These are phyloP conservation scores for Lentinula novae-zelandiae DNA, from an alignment of 1,284 basidiomycete genomes.

Conservation along the genomic window DNA sequence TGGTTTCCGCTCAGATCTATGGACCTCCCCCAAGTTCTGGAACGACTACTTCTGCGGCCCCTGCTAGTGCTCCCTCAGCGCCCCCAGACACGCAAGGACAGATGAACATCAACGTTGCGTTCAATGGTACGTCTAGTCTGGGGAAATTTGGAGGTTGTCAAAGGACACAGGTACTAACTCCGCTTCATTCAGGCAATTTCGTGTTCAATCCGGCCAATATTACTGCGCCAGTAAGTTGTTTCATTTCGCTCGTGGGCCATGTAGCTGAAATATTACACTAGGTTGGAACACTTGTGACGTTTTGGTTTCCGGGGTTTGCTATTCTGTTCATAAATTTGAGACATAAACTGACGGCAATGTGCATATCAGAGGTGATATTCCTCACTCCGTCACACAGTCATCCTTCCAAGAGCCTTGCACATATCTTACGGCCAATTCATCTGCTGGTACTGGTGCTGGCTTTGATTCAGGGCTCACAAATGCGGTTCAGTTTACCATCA, in stretches of 20 bases:
- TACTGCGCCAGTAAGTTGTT: slow-evolving; percentile 33
- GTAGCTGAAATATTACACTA: neutral
- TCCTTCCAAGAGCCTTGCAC: slow-evolving; percentile 47
- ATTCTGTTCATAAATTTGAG: neutral
- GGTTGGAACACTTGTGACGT: slow-evolving; percentile 44
- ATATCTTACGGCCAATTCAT: slow-evolving; percentile 33
- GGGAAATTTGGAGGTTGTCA: neutral
- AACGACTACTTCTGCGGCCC: slow-evolving; percentile 22
- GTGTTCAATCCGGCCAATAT: slow-evolving; percentile 43
- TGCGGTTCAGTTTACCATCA: slow-evolving; percentile 42
- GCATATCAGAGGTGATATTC: slow-evolving; percentile 16
- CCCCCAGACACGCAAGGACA: slow-evolving; percentile 37
- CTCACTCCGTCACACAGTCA: slow-evolving; percentile 55
- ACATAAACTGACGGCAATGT: slow-evolving; percentile 1
- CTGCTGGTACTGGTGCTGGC: slow-evolving; percentile 31
- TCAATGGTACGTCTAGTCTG: slow-evolving; percentile 21
- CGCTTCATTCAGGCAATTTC: slow-evolving; percentile 22
- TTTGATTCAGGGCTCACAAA: slow-evolving; percentile 49
- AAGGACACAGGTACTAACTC: neutral
- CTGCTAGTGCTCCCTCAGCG: slow-evolving; percentile 37
- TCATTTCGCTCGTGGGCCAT: neutral
- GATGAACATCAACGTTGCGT: slow-evolving; percentile 44
- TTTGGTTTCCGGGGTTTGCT: slow-evolving; percentile 48
- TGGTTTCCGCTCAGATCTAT: slow-evolving; percentile 31
- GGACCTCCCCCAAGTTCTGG: slow-evolving; percentile 24